Evolutionary conservation across 2,329 filamentous ascomycete species (phyloP).

Genomic region (Penicillium sp.): DNA sequence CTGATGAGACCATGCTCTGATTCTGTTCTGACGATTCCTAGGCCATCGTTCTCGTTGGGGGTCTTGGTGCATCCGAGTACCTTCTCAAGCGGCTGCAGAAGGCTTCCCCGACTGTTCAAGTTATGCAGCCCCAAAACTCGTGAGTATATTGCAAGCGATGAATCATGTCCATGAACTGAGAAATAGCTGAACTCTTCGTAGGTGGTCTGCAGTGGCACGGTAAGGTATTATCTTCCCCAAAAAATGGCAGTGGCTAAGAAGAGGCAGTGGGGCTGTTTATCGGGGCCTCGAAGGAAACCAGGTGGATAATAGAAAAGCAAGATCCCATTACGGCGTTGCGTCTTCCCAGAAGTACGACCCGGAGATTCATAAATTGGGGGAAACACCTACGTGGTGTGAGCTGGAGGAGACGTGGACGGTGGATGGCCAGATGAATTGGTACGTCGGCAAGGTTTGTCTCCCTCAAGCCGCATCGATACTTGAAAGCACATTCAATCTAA

Average conservation of each 20-base stretch:
- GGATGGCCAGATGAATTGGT: conserved; percentile 17
- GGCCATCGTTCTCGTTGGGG: conserved; percentile 43
- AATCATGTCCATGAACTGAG: neutral
- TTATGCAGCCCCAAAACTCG: conserved; percentile 37
- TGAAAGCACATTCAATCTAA: neutral
- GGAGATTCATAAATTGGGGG: neutral
- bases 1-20: neutral
- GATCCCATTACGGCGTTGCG: conserved; percentile 20
- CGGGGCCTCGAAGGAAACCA: conserved; percentile 27
- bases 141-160: conserved; percentile 13
- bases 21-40: neutral
- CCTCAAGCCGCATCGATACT: neutral
- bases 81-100: conserved; percentile 32
- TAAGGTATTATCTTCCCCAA: conserved; percentile 4
- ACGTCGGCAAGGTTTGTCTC: conserved; percentile 23
- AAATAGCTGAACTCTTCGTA: neutral
- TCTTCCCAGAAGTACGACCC: fast-evolving
- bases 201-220: conserved; percentile 32
- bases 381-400: conserved; percentile 3
- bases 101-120: conserved; percentile 24
- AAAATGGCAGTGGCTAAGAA: neutral
- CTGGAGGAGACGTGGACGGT: conserved; percentile 13
- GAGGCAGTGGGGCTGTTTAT: conserved; percentile 26
- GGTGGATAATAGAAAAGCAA: conserved; percentile 22
- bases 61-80: conserved; percentile 41